A percentile compares a stretch with the other conserved stretches of the same genome.
phyloP scores from a whole-genome alignment of 2,329 filamentous ascomycete genomes.

The Apiospora koreana region DNA sequence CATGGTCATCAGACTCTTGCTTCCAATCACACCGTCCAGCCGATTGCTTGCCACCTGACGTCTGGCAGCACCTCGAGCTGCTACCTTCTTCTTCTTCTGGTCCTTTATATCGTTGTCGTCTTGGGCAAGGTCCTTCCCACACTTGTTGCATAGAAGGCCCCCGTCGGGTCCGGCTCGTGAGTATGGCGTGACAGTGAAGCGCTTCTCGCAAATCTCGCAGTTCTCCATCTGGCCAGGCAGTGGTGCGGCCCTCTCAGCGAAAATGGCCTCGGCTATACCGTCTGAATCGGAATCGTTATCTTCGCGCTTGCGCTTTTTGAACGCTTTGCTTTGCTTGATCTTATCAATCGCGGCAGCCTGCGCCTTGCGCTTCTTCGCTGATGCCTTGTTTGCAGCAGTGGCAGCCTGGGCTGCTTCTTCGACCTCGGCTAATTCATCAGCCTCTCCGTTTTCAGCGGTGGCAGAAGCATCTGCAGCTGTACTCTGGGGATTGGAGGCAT shows the following conservation, averaged over 20 bases:
- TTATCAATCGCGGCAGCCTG: slow-evolving; percentile 59
- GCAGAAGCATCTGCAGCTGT: background rate
- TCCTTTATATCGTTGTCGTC: slow-evolving; percentile 62
- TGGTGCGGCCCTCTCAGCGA: slow-evolving; percentile 51
- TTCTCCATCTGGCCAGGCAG: slow-evolving; percentile 86
- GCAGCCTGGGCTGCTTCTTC: slow-evolving; percentile 15
- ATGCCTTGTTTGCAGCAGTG: slow-evolving; percentile 16
- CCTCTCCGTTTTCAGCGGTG: background rate
- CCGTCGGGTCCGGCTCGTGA: slow-evolving; percentile 80
- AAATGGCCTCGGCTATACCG: slow-evolving; percentile 48
- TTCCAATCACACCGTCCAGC: slow-evolving; percentile 74
- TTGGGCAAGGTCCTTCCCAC: slow-evolving; percentile 73
- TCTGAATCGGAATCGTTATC: slow-evolving; percentile 45
- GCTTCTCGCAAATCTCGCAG: slow-evolving; percentile 80
- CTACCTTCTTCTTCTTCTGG: slow-evolving; percentile 51
- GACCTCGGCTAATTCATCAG: slow-evolving; percentile 13
- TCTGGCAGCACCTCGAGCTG: slow-evolving; percentile 57
- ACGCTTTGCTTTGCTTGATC: slow-evolving; percentile 62
- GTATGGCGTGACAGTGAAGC: slow-evolving; percentile 92
- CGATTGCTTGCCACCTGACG: slow-evolving; percentile 82
- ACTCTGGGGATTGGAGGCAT: slow-evolving; percentile 11
- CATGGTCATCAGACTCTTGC: slow-evolving; percentile 67
- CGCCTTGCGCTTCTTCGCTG: slow-evolving; percentile 52
- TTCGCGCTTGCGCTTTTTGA: slow-evolving; percentile 52
- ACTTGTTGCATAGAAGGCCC: slow-evolving; percentile 81